These are phyloP conservation scores for Rickenella mellea DNA, from an alignment of 768 basidiomycete genomes.

Conservation along the genomic window DNA sequence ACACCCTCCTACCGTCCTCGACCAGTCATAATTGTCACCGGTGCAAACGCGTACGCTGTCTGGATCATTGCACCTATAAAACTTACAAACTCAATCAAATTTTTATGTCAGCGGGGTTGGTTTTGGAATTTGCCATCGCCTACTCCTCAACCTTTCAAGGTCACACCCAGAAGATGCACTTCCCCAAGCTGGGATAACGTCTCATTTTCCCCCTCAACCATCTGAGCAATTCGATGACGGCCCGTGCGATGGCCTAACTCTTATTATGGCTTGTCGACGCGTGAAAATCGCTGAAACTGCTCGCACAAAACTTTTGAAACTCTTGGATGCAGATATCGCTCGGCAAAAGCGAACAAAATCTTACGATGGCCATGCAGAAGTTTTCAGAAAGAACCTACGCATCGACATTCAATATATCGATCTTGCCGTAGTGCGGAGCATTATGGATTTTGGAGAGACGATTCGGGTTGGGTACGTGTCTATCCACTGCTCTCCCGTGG, in stretches of 20 bases:
- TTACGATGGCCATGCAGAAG: conserved; percentile 44
- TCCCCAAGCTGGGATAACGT: conserved; percentile 29
- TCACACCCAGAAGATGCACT: conserved; percentile 38
- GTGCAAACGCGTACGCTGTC: conserved; percentile 55
- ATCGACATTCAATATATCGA: conserved; percentile 60
- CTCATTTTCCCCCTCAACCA: conserved; percentile 18
- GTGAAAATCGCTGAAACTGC: conserved; percentile 54
- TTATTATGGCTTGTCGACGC: conserved; percentile 77
- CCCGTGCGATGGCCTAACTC: conserved; percentile 47
- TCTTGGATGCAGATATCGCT: conserved; percentile 46
- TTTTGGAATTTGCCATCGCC: conserved; percentile 72
- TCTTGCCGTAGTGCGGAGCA: conserved; percentile 47
- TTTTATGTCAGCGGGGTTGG: conserved; percentile 58
- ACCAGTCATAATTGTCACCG: conserved; percentile 58
- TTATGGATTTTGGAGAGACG: conserved; percentile 52
- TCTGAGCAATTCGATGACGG: conserved; percentile 7
- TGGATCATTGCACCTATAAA: background rate
- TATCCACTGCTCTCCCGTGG: background rate
- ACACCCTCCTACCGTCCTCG: conserved; percentile 20
- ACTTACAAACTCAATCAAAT: conserved; percentile 1
- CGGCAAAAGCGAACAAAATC: conserved; percentile 21
- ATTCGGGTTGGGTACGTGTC: conserved; percentile 19
- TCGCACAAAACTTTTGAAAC: conserved; percentile 36
- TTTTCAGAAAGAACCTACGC: conserved; percentile 47
- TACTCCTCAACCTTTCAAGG: conserved; percentile 59